Base-by-base conservation (phyloP, 2,329 filamentous ascomycete genomes). In the Xylariales sp. region DNA sequence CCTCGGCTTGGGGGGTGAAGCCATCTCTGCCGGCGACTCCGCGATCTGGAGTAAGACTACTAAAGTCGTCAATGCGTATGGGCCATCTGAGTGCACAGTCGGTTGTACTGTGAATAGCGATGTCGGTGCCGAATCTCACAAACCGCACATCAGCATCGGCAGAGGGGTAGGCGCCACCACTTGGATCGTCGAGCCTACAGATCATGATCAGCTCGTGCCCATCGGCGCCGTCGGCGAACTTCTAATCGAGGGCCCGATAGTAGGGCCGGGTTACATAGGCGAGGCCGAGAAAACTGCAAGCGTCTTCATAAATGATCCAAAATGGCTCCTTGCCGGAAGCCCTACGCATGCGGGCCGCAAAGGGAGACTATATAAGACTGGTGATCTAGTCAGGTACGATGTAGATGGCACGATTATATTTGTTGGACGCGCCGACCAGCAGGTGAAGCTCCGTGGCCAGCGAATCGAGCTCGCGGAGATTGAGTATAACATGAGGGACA, bases 391-490 rank as follows among this genome's bases (percentile, higher is more conserved):
- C 0, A 81, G 80, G 32, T 87, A 89, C 62, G 81, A 86, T 50
- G 75, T 78, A 0, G 84, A 89, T 57, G 84, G 84, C 1, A 82
- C 82, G 6, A 83, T 90, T 46, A 77, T 84, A 8, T 89, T 88
- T 67, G 81, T 90, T 46, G 89, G 89, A 16, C 83, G 90, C 56
- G 90, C 89, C 71, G 90, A 92, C 72, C 85, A 85, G n/a, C 89
- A 90, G 76, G 86, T 91, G 62, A 92, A 93, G 78, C 79, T 92
- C 34, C 83, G 85, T 10, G 92, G 91, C 32, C 90, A 87, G 70
- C 81, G 90, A 62, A 85, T 91, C 59, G 91, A 90, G 78, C 81
- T 89, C 23, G 82, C 83, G 0, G 84, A 86, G 70, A 84, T 86
- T 6, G 85, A 86, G 70, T 82, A 83, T 63, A 81, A 86, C 67